A percentile compares a stretch with the other conserved stretches of the same genome.
Evolutionary conservation across 345 rosid genomes (phyloP).

Genomic region (Streptanthus diversifolius): DNA sequence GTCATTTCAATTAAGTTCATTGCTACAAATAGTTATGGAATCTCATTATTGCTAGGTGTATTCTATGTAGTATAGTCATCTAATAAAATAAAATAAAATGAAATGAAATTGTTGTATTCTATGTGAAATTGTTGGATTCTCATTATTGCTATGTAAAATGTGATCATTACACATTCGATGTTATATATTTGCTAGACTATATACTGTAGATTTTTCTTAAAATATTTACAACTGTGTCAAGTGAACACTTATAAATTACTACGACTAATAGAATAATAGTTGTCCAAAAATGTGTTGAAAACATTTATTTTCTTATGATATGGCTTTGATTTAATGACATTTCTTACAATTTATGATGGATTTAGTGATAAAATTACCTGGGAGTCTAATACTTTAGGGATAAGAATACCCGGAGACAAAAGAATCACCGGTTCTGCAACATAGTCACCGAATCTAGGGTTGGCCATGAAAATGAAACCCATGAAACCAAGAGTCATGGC

Average conservation of each 20-base stretch:
- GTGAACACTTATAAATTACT: not conserved
- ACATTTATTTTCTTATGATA: not conserved
- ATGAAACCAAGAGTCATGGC: slow-evolving; percentile 53
- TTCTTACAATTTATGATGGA: not conserved
- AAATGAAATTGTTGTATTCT: no score
- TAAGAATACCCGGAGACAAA: slow-evolving; percentile 50
- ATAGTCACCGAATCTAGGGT: slow-evolving; percentile 57
- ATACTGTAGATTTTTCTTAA: not conserved
- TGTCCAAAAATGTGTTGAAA: no score
- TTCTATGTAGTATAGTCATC: not conserved
- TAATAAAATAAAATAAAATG: no score
- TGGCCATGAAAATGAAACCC: slow-evolving; percentile 68
- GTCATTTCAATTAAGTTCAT: not conserved
- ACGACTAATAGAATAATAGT: no score
- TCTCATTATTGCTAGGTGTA: not conserved
- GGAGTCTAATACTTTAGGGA: slow-evolving; percentile 56
- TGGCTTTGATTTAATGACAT: not conserved
- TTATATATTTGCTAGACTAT: not conserved
- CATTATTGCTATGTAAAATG: no score
- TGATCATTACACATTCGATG: not conserved
- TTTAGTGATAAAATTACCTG: slow-evolving; percentile 42
- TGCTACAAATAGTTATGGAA: not conserved
- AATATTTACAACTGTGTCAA: not conserved
- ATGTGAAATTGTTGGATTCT: no score
- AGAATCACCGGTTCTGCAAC: slow-evolving; percentile 61